Conservation (phyloP, 805 yeast species). For the Kuraishia piskuri region DNA sequence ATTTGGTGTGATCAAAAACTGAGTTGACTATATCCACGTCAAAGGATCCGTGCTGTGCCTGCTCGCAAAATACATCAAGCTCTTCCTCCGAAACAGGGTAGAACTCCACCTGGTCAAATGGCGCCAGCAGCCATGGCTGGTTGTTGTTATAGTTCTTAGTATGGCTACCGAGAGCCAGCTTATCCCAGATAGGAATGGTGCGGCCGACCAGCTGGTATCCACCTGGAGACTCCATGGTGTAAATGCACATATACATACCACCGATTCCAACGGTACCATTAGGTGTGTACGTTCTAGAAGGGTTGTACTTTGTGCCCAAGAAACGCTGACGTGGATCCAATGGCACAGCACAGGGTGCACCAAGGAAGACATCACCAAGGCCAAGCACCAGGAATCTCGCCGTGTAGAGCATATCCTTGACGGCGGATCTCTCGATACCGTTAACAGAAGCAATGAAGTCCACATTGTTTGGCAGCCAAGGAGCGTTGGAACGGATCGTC, state of each 20-base stretch:
- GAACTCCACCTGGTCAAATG: slow-evolving; percentile 92
- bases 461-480: slow-evolving; percentile 97
- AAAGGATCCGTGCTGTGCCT: slow-evolving; percentile 75
- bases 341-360: slow-evolving; percentile 98
- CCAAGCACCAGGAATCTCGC: slow-evolving; percentile 92
- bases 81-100: slow-evolving; percentile 87
- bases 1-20: slow-evolving; percentile 75
- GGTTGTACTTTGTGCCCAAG: slow-evolving; percentile 90
- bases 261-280: slow-evolving; percentile 98
- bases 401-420: slow-evolving; percentile 75
- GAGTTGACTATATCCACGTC: slow-evolving; percentile 66
- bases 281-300: slow-evolving; percentile 92
- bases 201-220: slow-evolving; percentile 96
- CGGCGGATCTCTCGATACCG: slow-evolving; percentile 66
- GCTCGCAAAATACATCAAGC: slow-evolving; percentile 60
- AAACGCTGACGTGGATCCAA: slow-evolving; percentile 93
- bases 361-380: slow-evolving; percentile 93
- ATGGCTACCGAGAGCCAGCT: slow-evolving; percentile 68
- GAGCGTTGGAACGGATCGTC: slow-evolving; percentile 88
- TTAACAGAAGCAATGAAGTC: slow-evolving; percentile 87
- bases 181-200: slow-evolving; percentile 97
- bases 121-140: slow-evolving; percentile 84
- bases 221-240: slow-evolving; percentile 97
- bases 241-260: slow-evolving; percentile 98
- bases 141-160: slow-evolving; percentile 31